These are phyloP conservation scores for Ceratobasidium papillatum DNA, from an alignment of 1,284 basidiomycete species.

Conservation along the genomic window DNA sequence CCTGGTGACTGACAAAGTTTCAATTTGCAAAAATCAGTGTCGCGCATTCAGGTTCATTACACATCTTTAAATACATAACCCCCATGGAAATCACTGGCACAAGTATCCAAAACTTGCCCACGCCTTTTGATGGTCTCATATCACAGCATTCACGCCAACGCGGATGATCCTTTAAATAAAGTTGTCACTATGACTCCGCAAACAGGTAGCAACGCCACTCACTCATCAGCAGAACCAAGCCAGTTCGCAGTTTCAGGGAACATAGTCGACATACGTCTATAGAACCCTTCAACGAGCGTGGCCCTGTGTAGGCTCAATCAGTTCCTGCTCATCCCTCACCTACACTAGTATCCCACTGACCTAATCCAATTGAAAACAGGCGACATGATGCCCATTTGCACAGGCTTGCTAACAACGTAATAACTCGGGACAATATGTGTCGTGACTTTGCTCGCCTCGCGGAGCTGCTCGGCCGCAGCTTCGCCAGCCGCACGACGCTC, in stretches of 20 bases:
- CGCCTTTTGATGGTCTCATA: constrained; percentile 42
- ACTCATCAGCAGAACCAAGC: constrained; percentile 63
- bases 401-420: constrained; percentile 59
- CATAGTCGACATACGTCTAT: constrained; percentile 54
- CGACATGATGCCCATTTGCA: constrained; percentile 51
- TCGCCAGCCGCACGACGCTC: constrained; percentile 52
- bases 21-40: too few relatives aligned
- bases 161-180: constrained; percentile 48
- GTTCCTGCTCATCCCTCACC: constrained; percentile 51
- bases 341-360: constrained; percentile 60
- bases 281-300: constrained; percentile 16
- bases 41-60: too few relatives aligned
- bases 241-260: constrained; percentile 67
- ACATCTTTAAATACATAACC: not conserved
- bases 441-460: constrained; percentile 54
- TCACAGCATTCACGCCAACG: constrained; percentile 49
- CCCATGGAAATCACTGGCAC: not conserved
- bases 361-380: constrained; percentile 58
- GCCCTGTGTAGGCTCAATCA: constrained; percentile 15
- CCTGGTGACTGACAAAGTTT: too few relatives aligned
- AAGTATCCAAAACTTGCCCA: not conserved
- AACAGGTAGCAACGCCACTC: constrained; percentile 45
- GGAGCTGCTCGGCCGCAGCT: constrained; percentile 57
- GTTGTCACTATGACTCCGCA: not conserved
- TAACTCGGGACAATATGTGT: constrained; percentile 73